Evolutionary conservation across 2,329 filamentous ascomycete species (phyloP).

Genomic region (Sclerotinia glacialis): DNA sequence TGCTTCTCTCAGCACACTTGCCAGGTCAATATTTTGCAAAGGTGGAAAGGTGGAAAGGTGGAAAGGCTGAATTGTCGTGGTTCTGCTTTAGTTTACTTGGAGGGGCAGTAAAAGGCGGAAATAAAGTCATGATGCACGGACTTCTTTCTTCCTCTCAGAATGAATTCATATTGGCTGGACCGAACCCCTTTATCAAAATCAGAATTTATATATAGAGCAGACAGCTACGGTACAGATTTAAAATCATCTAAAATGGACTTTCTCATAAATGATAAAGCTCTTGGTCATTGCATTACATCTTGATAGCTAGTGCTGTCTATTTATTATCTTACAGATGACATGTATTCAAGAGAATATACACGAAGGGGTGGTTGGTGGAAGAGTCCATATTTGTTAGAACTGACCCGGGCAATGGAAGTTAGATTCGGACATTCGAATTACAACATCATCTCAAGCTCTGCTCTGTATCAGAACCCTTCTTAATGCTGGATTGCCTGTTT

Average conservation of each 20-base stretch:
- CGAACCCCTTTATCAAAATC: constrained; percentile 13
- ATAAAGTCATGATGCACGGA: constrained; percentile 14
- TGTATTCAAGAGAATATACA: too few species aligned
- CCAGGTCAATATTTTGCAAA: constrained; percentile 26
- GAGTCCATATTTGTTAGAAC: neutral
- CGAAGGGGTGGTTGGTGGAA: too few species aligned
- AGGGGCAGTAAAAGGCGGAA: constrained; percentile 19
- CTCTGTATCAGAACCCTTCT: neutral
- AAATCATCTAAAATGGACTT: neutral
- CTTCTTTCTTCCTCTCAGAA: neutral
- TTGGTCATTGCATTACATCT: neutral
- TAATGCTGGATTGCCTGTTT: too few species aligned
- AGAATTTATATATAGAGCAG: neutral
- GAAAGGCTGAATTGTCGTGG: constrained; percentile 19
- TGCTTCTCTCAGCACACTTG: constrained; percentile 35
- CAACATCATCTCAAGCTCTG: neutral
- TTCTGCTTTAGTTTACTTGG: constrained; percentile 20
- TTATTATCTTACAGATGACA: neutral
- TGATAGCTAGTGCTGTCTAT: neutral
- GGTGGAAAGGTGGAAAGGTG: too few species aligned
- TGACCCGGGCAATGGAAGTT: neutral
- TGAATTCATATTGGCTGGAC: neutral
- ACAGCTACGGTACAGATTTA: too few species aligned
- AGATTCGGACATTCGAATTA: neutral
- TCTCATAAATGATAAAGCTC: neutral